phyloP scores from a whole-genome alignment of 495 filamentous ascomycete genomes.

The Podospora didyma region DNA sequence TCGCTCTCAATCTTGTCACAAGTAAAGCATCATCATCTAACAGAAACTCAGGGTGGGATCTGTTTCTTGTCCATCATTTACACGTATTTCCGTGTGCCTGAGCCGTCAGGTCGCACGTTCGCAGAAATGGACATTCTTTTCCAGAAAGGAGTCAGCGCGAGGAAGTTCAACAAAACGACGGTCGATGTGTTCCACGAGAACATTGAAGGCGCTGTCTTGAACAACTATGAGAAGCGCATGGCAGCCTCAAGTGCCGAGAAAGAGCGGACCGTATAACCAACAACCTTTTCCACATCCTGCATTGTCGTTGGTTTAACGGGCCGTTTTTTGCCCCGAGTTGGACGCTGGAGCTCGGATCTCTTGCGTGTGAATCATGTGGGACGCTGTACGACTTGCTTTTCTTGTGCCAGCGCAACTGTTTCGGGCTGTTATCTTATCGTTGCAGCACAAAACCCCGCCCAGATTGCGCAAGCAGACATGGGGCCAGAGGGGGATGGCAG shows the following conservation, averaged over 20 bases:
- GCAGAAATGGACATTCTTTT: slow-evolving; percentile 74
- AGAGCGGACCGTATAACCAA: background rate
- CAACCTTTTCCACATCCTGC: too few relatives aligned
- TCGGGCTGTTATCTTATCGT: too few relatives aligned
- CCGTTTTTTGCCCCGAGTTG: background rate
- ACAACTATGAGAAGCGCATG: slow-evolving; percentile 41
- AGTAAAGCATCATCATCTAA: background rate
- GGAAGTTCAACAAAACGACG: slow-evolving; percentile 61
- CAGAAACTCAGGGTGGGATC: slow-evolving; percentile 44
- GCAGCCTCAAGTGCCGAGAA: slow-evolving; percentile 17
- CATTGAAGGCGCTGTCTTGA: slow-evolving; percentile 46
- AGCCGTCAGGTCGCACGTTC: slow-evolving; percentile 65
- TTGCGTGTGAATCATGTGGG: too few relatives aligned
- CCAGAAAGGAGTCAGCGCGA: slow-evolving; percentile 57
- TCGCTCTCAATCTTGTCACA: background rate
- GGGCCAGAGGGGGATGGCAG: too few relatives aligned
- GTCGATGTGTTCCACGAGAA: slow-evolving; percentile 66
- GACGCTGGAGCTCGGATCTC: too few relatives aligned
- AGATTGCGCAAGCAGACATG: too few relatives aligned
- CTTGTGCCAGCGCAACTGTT: too few relatives aligned
- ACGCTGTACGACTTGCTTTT: too few relatives aligned
- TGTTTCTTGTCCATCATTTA: slow-evolving; percentile 72
- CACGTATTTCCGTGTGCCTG: slow-evolving; percentile 71
- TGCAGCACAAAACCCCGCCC: too few relatives aligned
- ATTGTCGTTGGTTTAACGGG: background rate